These are phyloP conservation scores for Cryptococcus sp. DNA, from an alignment of 1,284 basidiomycete species.

Conservation along the genomic window DNA sequence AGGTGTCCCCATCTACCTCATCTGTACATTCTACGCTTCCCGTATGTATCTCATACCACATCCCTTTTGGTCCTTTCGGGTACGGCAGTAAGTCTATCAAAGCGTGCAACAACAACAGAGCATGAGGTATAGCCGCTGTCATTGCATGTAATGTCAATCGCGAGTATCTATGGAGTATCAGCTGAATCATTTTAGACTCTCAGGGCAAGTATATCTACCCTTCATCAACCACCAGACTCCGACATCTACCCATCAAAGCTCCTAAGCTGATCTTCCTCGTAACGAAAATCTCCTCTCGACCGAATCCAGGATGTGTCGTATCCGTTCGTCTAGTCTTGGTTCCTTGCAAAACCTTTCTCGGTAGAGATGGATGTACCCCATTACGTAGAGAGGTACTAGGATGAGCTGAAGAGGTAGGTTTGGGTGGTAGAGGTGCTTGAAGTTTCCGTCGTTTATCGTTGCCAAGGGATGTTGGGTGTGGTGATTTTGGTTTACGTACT, in stretches of 20 bases:
- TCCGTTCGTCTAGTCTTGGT: constrained; percentile 18
- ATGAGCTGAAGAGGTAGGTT: not conserved
- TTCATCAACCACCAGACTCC: constrained; percentile 67
- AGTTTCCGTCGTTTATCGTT: not conserved
- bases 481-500: not conserved
- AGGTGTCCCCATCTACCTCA: constrained; percentile 52
- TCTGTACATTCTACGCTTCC: constrained; percentile 73
- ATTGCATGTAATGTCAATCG: constrained; percentile 72
- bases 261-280: constrained; percentile 71
- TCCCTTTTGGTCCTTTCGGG: constrained; percentile 52
- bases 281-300: constrained; percentile 72
- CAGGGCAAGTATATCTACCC: constrained; percentile 54
- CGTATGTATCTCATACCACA: constrained; percentile 65
- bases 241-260: constrained; percentile 72
- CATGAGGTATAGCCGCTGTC: constrained; percentile 80
- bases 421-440: not conserved
- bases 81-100: constrained; percentile 71
- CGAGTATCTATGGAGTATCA: constrained; percentile 56
- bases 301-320: constrained; percentile 40
- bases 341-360: constrained; percentile 2
- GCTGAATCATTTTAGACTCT: not conserved
- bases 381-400: not conserved
- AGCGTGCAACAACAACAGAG: constrained; percentile 65
- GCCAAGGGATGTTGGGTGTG: not conserved
- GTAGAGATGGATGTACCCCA: not conserved